Base-by-base conservation (phyloP, 768 basidiomycete genomes). In the Leccinellum rugosiceps region DNA sequence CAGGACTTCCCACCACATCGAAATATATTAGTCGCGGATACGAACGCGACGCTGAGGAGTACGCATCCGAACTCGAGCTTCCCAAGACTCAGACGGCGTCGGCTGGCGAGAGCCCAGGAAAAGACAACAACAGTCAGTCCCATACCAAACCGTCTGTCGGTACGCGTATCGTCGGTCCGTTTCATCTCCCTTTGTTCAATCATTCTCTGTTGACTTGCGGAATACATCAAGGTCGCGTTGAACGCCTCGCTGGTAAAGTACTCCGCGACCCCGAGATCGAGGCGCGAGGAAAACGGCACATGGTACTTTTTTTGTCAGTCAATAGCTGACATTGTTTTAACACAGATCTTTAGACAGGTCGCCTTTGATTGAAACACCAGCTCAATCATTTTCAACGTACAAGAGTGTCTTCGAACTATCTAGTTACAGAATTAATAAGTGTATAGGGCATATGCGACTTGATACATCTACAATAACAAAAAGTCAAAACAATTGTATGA, bases 11-110 rank as follows among this genome's bases (percentile, higher is more conserved):
- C 19, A n/a, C 7, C 41, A 11, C 19, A 19, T 19, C 41, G 5
- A 43, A 43, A 19, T 21, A 19, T 17, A 30, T 50, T 8, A 59
- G 65, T 38, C 55, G 45, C 4, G 65, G 65, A 6, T 66, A 68
- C 19, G 65, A 66, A 28, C 65, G 65, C 19, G 65, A 66, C 30
- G 55, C 7, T 23, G 66, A 65, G 2, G 65, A 66, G 31, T 60
- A 58, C 25, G 56, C 30, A 6, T 19, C 41, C 15, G 52, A 28
- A 15, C 13, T 28, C 28, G 52, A 53, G 19, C 14, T 19, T 21
- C n/a, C 15, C 30, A 44, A 45, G 19, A 14, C 3, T 21, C 26
- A 31, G 30, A 13, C 7, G 11, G 31, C 30, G 30, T 14, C 19
- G n/a, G 48, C 17, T 31, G 19, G 26, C 26, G n/a, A 15, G n/a